Base-by-base conservation (phyloP, 1,139 yeast genomes). In the Kodamaea plutei region DNA sequence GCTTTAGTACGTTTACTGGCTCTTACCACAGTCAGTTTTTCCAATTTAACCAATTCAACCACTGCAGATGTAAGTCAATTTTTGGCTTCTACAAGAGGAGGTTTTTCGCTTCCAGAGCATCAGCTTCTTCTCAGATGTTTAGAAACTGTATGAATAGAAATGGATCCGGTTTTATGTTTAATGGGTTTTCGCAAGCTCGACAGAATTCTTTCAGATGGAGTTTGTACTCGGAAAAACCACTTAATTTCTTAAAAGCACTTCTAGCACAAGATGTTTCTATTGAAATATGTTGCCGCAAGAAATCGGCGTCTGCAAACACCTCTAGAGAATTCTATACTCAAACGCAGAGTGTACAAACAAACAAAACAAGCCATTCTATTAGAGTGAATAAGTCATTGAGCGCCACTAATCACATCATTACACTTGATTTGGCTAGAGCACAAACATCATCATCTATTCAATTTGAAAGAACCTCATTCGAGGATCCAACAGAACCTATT, bases 321-420 rank as follows among this genome's bases (percentile, higher is more conserved):
- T n/a, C n/a, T n/a, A n/a, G n/a, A n/a, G n/a, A n/a, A n/a, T n/a
- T n/a, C n/a, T n/a, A n/a, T n/a, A n/a, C n/a, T n/a, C n/a, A n/a
- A n/a, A n/a, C n/a, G n/a, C n/a, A n/a, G n/a, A n/a, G n/a, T n/a
- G n/a, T n/a, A n/a, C n/a, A n/a, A n/a, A n/a, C n/a, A n/a, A n/a
- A n/a, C n/a, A n/a, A n/a, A n/a, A n/a, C n/a, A n/a, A n/a, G n/a
- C n/a, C n/a, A n/a, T n/a, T n/a, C n/a, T n/a, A n/a, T n/a, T n/a
- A n/a, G n/a, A n/a, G n/a, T n/a, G n/a, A n/a, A n/a, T n/a, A n/a
- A n/a, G n/a, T n/a, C n/a, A n/a, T n/a, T n/a, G n/a, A n/a, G n/a
- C n/a, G n/a, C n/a, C n/a, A n/a, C n/a, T n/a, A n/a, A 61, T 47
- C 70, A 65, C 40, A 55, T 58, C 28, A 44, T 61, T 35, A 64